phyloP scores from a whole-genome alignment of 352 stramenopile genomes.

The Globisporangium spiculum region DNA sequence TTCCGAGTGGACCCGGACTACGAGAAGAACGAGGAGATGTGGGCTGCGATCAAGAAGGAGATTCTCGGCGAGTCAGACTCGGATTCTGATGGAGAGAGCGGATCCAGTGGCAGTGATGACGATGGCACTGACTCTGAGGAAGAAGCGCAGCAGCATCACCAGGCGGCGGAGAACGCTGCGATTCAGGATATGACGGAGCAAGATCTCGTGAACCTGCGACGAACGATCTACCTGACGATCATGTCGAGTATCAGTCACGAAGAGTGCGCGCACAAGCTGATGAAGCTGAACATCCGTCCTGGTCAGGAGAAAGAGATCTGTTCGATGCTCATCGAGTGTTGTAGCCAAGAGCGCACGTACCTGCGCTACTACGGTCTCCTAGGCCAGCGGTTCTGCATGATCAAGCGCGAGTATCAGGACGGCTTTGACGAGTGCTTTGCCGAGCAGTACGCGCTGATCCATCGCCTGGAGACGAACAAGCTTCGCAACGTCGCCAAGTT shows the following conservation, averaged over 20 bases:
- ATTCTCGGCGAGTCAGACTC: constrained; percentile 94
- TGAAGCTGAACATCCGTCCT: constrained; percentile 96
- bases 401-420: constrained; percentile 95
- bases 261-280: constrained; percentile 98
- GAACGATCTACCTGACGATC: constrained; percentile 99
- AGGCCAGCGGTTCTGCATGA: constrained; percentile 95
- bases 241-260: constrained; percentile 99
- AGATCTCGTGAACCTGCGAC: constrained; percentile 96
- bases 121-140: constrained; percentile 37
- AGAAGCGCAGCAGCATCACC: constrained; percentile 20
- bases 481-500: constrained; percentile 98
- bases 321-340: constrained; percentile 99
- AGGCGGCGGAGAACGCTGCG: constrained; percentile 15
- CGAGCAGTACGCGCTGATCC: constrained; percentile 95
- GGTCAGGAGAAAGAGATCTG: constrained; percentile 97
- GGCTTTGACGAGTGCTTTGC: constrained; percentile 94
- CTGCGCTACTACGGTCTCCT: constrained; percentile 97
- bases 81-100: constrained; percentile 58
- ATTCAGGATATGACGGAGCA: constrained; percentile 98
- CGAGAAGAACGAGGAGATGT: constrained; percentile 96
- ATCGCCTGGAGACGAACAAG: constrained; percentile 99
- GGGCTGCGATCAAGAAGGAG: constrained; percentile 94
- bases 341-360: constrained; percentile 97
- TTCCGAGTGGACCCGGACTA: constrained; percentile 96
- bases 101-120: constrained; percentile 46